phyloP scores from a whole-genome alignment of 2,329 filamentous ascomycete species.

The Botrytis cinerea region DNA sequence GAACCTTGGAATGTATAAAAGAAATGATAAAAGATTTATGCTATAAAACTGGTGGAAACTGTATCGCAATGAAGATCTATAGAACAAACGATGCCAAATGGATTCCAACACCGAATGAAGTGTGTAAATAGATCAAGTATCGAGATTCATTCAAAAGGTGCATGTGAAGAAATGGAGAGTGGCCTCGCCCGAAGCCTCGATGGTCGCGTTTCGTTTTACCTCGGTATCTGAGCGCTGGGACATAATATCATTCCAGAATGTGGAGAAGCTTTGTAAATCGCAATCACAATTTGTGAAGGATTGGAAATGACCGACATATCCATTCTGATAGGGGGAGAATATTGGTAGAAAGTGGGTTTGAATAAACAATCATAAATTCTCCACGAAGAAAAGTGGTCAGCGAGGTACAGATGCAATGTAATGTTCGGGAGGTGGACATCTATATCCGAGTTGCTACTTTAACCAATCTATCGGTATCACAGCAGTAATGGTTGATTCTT shows the following conservation, averaged over 20 bases:
- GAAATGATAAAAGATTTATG: neutral
- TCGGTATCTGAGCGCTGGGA: constrained; percentile 14
- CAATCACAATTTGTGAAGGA: neutral
- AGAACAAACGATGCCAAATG: neutral
- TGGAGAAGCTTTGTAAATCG: constrained; percentile 15
- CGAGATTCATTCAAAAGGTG: neutral
- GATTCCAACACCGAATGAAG: constrained; percentile 2
- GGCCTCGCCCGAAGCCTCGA: constrained; percentile 17
- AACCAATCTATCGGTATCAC: neutral
- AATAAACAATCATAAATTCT: neutral
- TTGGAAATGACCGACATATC: constrained; percentile 3
- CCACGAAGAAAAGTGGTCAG: neutral
- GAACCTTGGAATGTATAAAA: constrained; percentile 13
- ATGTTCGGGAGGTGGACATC: neutral
- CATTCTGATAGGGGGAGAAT: neutral
- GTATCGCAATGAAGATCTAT: neutral
- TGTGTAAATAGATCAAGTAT: constrained; percentile 7
- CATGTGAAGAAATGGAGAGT: constrained; percentile 16
- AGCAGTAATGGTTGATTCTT: neutral
- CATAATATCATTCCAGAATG: constrained; percentile 1
- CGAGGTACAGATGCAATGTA: neutral
- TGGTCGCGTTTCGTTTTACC: constrained; percentile 21
- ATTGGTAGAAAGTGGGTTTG: neutral
- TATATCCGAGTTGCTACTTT: neutral
- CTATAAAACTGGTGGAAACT: neutral